Evolutionary conservation across 352 stramenopile genomes (phyloP).

Genomic region (Pythium rhizo-oryzae): DNA sequence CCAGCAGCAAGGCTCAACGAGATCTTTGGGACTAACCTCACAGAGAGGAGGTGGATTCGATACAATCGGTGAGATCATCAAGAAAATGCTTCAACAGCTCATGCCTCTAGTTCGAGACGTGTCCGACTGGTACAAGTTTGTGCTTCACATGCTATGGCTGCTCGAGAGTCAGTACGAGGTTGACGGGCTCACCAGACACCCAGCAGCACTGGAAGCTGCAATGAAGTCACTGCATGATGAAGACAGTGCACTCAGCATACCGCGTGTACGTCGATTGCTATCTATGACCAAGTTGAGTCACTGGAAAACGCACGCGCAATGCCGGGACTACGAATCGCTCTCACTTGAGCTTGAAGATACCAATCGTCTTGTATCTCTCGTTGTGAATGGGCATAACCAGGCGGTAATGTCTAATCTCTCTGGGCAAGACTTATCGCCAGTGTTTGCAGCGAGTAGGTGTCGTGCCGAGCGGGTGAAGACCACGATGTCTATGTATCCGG

Average conservation of each 20-base stretch:
- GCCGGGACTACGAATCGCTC: constrained; percentile 6
- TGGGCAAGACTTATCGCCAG: not conserved
- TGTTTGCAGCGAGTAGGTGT: constrained; percentile 20
- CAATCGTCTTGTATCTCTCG: constrained; percentile 7
- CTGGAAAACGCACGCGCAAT: constrained; percentile 16
- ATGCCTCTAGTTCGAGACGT: constrained; percentile 25
- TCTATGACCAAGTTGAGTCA: constrained; percentile 16
- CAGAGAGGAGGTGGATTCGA: constrained; percentile 20
- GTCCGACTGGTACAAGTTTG: constrained; percentile 27
- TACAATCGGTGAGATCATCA: constrained; percentile 22
- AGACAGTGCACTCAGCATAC: not conserved
- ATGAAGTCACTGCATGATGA: not conserved
- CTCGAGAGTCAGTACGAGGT: constrained; percentile 19
- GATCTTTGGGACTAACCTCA: not conserved
- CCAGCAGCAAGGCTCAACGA: constrained; percentile 14
- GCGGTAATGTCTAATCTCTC: not conserved
- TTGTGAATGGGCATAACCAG: constrained; percentile 15
- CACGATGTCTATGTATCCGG: constrained; percentile 20
- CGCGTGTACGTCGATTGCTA: constrained; percentile 8
- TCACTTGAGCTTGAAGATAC: not conserved
- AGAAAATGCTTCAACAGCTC: constrained; percentile 25
- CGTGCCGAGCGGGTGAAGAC: constrained; percentile 22
- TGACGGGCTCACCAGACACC: not conserved
- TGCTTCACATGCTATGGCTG: constrained; percentile 24
- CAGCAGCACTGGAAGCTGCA: not conserved